Conservation (phyloP, 73 alveolate species). For the Paramecium primaurelia region DNA sequence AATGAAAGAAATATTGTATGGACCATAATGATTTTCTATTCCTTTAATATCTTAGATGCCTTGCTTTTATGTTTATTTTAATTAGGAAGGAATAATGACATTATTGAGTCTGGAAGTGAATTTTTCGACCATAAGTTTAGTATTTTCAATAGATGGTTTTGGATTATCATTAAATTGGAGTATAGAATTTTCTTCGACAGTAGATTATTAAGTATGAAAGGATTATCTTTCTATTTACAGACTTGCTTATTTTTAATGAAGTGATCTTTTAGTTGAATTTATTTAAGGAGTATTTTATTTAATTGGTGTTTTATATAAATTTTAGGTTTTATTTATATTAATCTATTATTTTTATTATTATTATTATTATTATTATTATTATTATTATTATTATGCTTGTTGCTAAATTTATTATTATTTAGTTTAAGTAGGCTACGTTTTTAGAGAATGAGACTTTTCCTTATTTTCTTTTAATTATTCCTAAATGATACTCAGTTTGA, state of each 20-base stretch:
- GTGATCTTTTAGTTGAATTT: neutral
- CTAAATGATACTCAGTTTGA: neutral
- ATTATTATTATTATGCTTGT: neutral
- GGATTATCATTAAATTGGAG: neutral
- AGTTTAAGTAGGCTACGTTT: neutral
- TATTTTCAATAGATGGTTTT: neutral
- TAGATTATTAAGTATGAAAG: neutral
- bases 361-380: neutral
- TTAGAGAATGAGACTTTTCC: conserved; percentile 3
- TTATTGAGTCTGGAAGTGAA: neutral
- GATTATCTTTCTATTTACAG: neutral
- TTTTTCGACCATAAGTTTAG: neutral
- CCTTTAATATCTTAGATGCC: neutral
- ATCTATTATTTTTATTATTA: neutral
- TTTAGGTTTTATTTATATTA: neutral
- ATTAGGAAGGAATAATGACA: neutral
- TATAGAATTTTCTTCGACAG: neutral
- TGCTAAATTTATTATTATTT: neutral
- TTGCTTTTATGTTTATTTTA: neutral
- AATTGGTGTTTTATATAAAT: neutral
- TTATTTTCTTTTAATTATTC: neutral
- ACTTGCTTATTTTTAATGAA: neutral
- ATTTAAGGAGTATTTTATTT: neutral
- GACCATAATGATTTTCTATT: neutral
- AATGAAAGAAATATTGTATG: neutral